These are phyloP conservation scores for Aspergillus leporis DNA, from an alignment of 495 filamentous ascomycete species.

Conservation along the genomic window DNA sequence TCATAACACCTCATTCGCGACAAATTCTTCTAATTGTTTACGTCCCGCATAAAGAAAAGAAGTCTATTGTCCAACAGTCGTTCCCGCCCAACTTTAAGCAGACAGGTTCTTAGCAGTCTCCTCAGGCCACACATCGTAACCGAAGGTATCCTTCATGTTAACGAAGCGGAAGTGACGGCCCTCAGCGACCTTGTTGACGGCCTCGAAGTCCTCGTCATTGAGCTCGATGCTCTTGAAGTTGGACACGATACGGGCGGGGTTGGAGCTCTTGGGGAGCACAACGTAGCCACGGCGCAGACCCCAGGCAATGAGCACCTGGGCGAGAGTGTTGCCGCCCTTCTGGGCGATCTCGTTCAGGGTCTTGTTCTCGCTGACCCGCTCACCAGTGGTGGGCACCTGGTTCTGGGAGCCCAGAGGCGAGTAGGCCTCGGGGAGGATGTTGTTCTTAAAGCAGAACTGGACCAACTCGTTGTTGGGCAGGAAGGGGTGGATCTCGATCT, in stretches of 20 bases:
- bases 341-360: constrained; percentile 61
- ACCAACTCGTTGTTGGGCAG: constrained; percentile 74
- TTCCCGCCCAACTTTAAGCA: constrained; percentile 22
- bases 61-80: constrained; percentile 1
- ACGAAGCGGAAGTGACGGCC: constrained; percentile 68
- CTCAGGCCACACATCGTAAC: constrained; percentile 52
- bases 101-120: constrained; percentile 45
- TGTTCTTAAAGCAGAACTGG: constrained; percentile 65
- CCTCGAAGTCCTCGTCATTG: constrained; percentile 54
- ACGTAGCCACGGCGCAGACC: constrained; percentile 69
- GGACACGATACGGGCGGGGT: constrained; percentile 60
- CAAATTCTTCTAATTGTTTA: constrained; percentile 11
- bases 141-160: constrained; percentile 77
- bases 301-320: constrained; percentile 71
- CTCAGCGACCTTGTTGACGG: constrained; percentile 60
- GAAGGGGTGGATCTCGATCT: constrained; percentile 94
- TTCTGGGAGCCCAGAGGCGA: constrained; percentile 68
- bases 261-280: constrained; percentile 71
- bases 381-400: constrained; percentile 64
- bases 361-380: constrained; percentile 59
- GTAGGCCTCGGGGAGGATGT: constrained; percentile 76
- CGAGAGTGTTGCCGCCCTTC: constrained; percentile 61
- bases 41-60: constrained; percentile 37
- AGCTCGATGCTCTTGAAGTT: constrained; percentile 66
- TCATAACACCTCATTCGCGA: background rate